phyloP scores from a whole-genome alignment of 2,329 filamentous ascomycete genomes.

The Lachnellula cervina region DNA sequence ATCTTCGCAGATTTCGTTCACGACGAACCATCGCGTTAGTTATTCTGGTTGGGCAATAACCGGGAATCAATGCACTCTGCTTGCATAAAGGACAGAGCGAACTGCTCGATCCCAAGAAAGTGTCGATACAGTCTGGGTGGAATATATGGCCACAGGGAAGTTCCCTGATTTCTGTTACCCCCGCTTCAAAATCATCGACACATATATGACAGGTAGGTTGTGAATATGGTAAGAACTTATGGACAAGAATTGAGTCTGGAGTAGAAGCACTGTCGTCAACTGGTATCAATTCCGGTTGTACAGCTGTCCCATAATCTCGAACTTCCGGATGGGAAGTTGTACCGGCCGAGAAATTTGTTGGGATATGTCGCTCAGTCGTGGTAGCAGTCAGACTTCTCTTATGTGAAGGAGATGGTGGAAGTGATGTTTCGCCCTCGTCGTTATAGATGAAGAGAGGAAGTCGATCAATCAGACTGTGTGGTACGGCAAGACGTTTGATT shows the following conservation, averaged over 20 bases:
- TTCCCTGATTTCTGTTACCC: constrained; percentile 71
- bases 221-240: constrained; percentile 46
- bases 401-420: constrained; percentile 33
- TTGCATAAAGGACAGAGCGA: constrained; percentile 92
- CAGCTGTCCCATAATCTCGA: neutral
- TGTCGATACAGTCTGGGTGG: constrained; percentile 86
- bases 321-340: neutral
- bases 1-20: constrained; percentile 62
- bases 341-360: neutral
- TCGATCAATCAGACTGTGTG: constrained; percentile 61
- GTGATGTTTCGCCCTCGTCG: constrained; percentile 43
- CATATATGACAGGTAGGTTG: constrained; percentile 91
- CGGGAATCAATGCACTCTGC: constrained; percentile 66
- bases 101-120: constrained; percentile 71
- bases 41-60: constrained; percentile 61
- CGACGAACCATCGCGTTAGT: constrained; percentile 84
- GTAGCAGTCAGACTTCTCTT: neutral
- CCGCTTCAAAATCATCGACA: constrained; percentile 70
- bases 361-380: neutral
- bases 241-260: constrained; percentile 11
- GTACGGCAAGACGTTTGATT: constrained; percentile 76
- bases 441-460: constrained; percentile 78
- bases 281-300: neutral
- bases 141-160: constrained; percentile 90
- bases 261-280: constrained; percentile 14